Conservation (phyloP, 108 stramenopile genomes). For the Pseudonitzschia delicatissima region DNA sequence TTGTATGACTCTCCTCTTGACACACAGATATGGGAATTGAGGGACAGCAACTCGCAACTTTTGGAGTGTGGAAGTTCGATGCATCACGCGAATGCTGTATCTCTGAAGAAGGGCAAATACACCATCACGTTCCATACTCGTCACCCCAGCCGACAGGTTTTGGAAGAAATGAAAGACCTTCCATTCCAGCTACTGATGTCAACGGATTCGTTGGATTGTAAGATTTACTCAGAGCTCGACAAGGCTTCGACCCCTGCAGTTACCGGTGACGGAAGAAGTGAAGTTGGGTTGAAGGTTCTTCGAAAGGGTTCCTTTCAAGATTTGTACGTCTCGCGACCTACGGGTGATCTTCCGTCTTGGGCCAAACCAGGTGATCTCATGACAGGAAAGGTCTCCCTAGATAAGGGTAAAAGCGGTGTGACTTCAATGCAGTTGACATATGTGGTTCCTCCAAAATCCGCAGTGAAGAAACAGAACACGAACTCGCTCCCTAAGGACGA, state of each 20-base stretch:
- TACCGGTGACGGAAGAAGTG: slow-evolving; percentile 10
- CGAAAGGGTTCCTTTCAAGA: slow-evolving; percentile 31
- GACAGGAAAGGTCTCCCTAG: slow-evolving; percentile 23
- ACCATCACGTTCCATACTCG: slow-evolving; percentile 27
- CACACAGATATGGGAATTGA: slow-evolving; percentile 37
- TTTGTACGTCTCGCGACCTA: slow-evolving; percentile 37
- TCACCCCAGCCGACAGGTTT: slow-evolving; percentile 32
- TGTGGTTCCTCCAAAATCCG: slow-evolving; percentile 19
- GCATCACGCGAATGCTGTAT: slow-evolving; percentile 27
- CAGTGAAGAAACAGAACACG: slow-evolving; percentile 16
- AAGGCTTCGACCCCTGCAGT: slow-evolving; percentile 35
- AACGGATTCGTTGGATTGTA: slow-evolving; percentile 20
- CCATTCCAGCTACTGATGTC: slow-evolving; percentile 28
- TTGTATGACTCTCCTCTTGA: slow-evolving; percentile 44
- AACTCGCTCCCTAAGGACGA: slow-evolving; percentile 23
- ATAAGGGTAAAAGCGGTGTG: slow-evolving; percentile 25
- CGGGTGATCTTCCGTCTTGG: slow-evolving; percentile 31
- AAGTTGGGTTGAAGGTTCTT: slow-evolving; percentile 6
- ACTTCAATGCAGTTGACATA: slow-evolving; percentile 26
- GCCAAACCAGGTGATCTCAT: slow-evolving; percentile 36
- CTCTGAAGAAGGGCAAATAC: slow-evolving; percentile 39
- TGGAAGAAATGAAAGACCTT: slow-evolving; percentile 38
- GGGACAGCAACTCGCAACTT: slow-evolving; percentile 29
- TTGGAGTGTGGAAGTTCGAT: slow-evolving; percentile 34
- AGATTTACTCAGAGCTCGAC: slow-evolving; percentile 27